These are phyloP conservation scores for Protomyces inundatus DNA, from an alignment of 1,139 yeast species.

Conservation along the genomic window DNA sequence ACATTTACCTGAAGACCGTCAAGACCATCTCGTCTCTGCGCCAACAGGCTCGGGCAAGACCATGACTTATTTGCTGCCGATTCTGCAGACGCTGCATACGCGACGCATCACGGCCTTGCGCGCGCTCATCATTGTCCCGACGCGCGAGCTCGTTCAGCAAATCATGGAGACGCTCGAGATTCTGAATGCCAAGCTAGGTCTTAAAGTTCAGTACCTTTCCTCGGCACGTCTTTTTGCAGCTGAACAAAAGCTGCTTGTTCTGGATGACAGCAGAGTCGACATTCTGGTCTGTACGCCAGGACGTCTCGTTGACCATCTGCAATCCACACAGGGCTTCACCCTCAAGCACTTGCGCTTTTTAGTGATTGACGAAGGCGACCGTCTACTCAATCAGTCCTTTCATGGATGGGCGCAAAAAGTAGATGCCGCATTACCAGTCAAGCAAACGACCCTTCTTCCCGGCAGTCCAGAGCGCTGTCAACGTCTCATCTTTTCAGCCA, in stretches of 20 bases:
- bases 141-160: slow-evolving; percentile 79
- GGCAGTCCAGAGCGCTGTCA: slow-evolving; percentile 34
- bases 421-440: slow-evolving; percentile 35
- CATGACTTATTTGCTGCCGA: slow-evolving; percentile 78
- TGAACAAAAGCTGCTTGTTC: slow-evolving; percentile 52
- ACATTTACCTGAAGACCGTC: slow-evolving; percentile 46
- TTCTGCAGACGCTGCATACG: slow-evolving; percentile 54
- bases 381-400: slow-evolving; percentile 80
- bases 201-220: slow-evolving; percentile 57
- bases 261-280: slow-evolving; percentile 42
- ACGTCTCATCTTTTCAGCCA: slow-evolving; percentile 85
- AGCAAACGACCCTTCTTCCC: slow-evolving; percentile 3
- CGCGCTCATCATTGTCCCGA: slow-evolving; percentile 80
- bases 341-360: slow-evolving; percentile 54
- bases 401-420: slow-evolving; percentile 77
- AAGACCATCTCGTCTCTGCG: slow-evolving; percentile 75
- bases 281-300: slow-evolving; percentile 87
- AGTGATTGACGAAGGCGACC: slow-evolving; percentile 92
- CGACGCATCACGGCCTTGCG: slow-evolving; percentile 69
- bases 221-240: slow-evolving; percentile 60
- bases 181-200: slow-evolving; percentile 61
- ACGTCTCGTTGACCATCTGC: slow-evolving; percentile 81
- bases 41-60: slow-evolving; percentile 98
- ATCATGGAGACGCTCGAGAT: slow-evolving; percentile 61
- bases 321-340: slow-evolving; percentile 37